Percentiles rank a stretch among this genome's conserved stretches.
These are phyloP conservation scores for Ophiostoma sp. DNA, from an alignment of 2,329 filamentous ascomycete genomes.

Conservation along the genomic window DNA sequence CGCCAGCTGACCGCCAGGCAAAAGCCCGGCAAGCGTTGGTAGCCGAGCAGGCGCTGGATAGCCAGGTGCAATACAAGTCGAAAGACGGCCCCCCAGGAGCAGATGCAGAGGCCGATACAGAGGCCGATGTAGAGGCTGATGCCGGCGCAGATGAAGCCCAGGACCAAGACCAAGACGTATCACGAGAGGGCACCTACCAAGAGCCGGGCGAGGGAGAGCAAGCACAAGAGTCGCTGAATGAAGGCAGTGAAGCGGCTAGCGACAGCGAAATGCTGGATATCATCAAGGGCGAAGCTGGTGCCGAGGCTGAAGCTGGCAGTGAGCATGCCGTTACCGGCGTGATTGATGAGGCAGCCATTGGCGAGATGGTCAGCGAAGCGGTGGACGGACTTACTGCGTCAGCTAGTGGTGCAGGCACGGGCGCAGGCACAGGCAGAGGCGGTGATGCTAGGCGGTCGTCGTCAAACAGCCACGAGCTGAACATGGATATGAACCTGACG, in stretches of 20 bases:
- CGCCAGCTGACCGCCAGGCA: conserved; percentile 9
- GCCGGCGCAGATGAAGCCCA: not conserved
- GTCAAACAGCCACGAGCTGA: conserved; percentile 20
- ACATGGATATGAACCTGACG: conserved; percentile 22
- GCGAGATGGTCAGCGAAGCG: conserved; percentile 21
- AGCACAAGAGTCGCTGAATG: not conserved
- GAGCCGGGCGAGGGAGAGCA: not conserved
- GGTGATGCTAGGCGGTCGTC: not conserved
- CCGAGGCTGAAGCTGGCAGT: not conserved
- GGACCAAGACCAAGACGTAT: not conserved
- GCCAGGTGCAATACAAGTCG: not conserved
- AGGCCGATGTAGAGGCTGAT: conserved; percentile 17
- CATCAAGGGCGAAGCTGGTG: not conserved
- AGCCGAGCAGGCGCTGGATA: conserved; percentile 22
- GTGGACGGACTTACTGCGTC: conserved; percentile 11
- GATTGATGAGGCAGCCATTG: conserved; percentile 28
- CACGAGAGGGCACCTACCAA: not conserved
- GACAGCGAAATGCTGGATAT: conserved; percentile 7
- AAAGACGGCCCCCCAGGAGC: not conserved
- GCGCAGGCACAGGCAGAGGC: not conserved
- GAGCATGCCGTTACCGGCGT: conserved; percentile 16
- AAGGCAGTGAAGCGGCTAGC: not conserved
- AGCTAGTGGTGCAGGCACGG: not conserved
- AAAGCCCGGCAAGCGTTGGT: conserved; percentile 19
- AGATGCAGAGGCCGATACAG: not conserved